A percentile compares a stretch with the other conserved stretches of the same genome.
Conservation (phyloP, 2,329 filamentous ascomycete species). For the Blastomyces silverae region DNA sequence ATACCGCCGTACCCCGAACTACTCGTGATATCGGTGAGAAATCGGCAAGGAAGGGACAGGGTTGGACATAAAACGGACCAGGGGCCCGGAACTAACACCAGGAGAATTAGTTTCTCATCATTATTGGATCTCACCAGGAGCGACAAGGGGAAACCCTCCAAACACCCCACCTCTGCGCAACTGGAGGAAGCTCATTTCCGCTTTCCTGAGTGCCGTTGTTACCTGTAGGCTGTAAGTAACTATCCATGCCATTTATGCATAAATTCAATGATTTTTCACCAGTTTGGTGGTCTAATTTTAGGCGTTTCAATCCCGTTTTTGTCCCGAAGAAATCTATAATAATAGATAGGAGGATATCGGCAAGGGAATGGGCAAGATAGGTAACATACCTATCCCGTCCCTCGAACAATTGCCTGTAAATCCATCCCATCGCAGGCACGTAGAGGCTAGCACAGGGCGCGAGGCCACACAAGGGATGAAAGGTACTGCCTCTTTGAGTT, state of each 20-base stretch:
- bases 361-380: neutral
- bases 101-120: neutral
- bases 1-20: neutral
- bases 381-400: too few relatives aligned
- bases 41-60: neutral
- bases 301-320: neutral
- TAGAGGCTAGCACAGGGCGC: neutral
- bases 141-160: neutral
- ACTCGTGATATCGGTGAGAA: neutral
- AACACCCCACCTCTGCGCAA: neutral
- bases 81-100: conserved; percentile 1
- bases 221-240: neutral
- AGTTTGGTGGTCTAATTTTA: neutral
- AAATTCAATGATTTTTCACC: neutral
- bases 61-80: conserved; percentile 1
- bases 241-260: neutral
- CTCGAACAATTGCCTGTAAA: neutral
- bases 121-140: too few relatives aligned
- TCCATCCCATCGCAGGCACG: too few relatives aligned
- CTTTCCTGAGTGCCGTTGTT: neutral
- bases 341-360: neutral
- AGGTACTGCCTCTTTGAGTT: neutral
- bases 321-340: neutral
- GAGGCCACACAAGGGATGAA: neutral
- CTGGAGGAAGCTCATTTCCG: conserved; percentile 1